Base-by-base conservation (phyloP, 2,329 filamentous ascomycete genomes). In the Trichophyton schoenleinii region DNA sequence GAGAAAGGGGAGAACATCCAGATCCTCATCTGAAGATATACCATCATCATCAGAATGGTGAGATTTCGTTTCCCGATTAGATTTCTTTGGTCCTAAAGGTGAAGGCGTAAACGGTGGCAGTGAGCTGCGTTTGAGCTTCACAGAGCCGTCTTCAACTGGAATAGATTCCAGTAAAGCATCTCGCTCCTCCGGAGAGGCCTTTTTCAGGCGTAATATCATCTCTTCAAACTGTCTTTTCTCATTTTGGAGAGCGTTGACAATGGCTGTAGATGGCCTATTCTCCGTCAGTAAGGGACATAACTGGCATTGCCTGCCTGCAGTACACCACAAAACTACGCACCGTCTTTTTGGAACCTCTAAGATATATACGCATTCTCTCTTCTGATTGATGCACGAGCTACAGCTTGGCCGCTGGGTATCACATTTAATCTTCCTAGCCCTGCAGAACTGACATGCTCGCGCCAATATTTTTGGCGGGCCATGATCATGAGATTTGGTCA, bases 361-460 rank as follows among this genome's bases (percentile, higher is more conserved):
- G 18, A 60, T 61, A 59, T 67, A 67, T 18, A 66, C 60, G 48
- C 66, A 67, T 44, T 67, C 60, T 22, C 63, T 63, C 38, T 65
- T 64, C 48, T 67, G 65, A 49, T 60, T 67, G 59, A 70, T 65
- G 60, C 72, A 74, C 58, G 71, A 66, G 44, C 69, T 69, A 65
- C 72, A 73, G 42, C 67, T 69, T 62, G 72, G 72, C 53, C 70
- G 70, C 60, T 67, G 62, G 63, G 67, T 68, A 62, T 73, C 70
- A 66, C 72, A 73, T 64, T 70, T 72, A 46, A 73, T 73, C 61
- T 69, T 73, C 44, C 69, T 64, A 20, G 63, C 63, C 57, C 72
- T 72, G 64, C 72, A 74, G 48, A 73, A 68, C 61, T 74, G 70
- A 62, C 72, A 74, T 8, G 70, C 68, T 63, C 66, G 64, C 5